A percentile compares a stretch with the other conserved stretches of the same genome.
Evolutionary conservation across 768 basidiomycete genomes (phyloP).

Genomic region (Guyanaporus albipodus): DNA sequence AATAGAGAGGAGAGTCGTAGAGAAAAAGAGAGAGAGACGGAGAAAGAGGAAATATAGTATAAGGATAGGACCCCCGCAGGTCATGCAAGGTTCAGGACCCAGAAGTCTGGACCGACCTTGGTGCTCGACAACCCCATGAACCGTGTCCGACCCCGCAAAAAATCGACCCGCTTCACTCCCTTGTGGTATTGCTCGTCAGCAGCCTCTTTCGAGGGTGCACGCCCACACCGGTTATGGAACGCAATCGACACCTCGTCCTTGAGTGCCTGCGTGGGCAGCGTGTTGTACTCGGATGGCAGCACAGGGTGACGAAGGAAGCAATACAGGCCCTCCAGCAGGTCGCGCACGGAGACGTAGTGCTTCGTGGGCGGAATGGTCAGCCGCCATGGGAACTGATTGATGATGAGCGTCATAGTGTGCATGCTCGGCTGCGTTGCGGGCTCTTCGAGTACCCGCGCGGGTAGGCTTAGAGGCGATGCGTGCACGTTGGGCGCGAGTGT

Average conservation of each 20-base stretch:
- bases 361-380: conserved; percentile 29
- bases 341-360: conserved; percentile 38
- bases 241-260: conserved; percentile 39
- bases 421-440: conserved; percentile 32
- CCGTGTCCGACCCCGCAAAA: conserved; percentile 39
- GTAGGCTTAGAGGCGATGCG: conserved; percentile 25
- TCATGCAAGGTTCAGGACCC: conserved; percentile 32
- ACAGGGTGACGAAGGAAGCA: conserved; percentile 39
- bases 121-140: conserved; percentile 47
- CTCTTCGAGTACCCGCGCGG: conserved; percentile 21
- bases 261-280: conserved; percentile 31
- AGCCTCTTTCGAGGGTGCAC: conserved; percentile 27
- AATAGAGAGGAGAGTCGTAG: not conserved
- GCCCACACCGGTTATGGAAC: conserved; percentile 39
- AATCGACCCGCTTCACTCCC: conserved; percentile 55
- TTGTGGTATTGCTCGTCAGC: conserved; percentile 40
- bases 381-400: conserved; percentile 33
- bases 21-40: not conserved
- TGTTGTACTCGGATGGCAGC: conserved; percentile 38
- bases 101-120: conserved; percentile 34
- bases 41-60: conserved; percentile 19
- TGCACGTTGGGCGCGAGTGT: conserved; percentile 22
- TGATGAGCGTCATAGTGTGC: conserved; percentile 29
- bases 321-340: conserved; percentile 48
- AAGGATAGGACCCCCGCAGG: conserved; percentile 17